Percentiles rank a stretch among this genome's conserved stretches.
Evolutionary conservation across 345 rosid genomes (phyloP).

Genomic region (Lumnitzera littorea): DNA sequence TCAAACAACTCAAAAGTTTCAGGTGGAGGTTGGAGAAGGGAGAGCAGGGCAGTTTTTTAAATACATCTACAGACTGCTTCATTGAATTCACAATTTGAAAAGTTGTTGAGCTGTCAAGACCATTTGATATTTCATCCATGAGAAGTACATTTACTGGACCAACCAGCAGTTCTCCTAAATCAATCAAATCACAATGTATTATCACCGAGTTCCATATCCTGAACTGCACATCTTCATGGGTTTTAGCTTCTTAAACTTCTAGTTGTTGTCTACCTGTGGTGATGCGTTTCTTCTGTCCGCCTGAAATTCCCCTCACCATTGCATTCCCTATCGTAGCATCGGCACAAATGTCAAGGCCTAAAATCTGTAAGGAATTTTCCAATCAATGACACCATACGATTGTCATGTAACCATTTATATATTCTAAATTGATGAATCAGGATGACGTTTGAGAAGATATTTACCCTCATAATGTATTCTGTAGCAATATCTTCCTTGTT

Average conservation of each 20-base stretch:
- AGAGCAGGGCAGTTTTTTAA: slow-evolving; percentile 34
- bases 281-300: slow-evolving; percentile 15
- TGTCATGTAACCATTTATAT: neutral
- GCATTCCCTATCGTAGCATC: slow-evolving; percentile 10
- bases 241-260: no score
- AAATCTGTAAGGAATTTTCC: slow-evolving; percentile 3
- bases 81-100: slow-evolving; percentile 45
- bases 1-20: slow-evolving; percentile 56
- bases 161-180: slow-evolving; percentile 45
- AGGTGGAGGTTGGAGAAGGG: slow-evolving; percentile 63
- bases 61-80: slow-evolving; percentile 38
- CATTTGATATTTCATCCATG: slow-evolving; percentile 58
- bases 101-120: slow-evolving; percentile 56
- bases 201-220: neutral
- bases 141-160: slow-evolving; percentile 43
- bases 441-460: neutral
- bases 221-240: no score
- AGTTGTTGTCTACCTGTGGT: slow-evolving; percentile 3
- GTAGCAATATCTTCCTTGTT: slow-evolving; percentile 9
- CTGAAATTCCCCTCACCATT: slow-evolving; percentile 13
- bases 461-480: slow-evolving; percentile 13
- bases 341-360: slow-evolving; percentile 13
- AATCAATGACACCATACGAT: neutral
- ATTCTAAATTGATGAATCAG: neutral
- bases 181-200: neutral